phyloP scores from a whole-genome alignment of 345 rosid genomes.

The Draba incana region DNA sequence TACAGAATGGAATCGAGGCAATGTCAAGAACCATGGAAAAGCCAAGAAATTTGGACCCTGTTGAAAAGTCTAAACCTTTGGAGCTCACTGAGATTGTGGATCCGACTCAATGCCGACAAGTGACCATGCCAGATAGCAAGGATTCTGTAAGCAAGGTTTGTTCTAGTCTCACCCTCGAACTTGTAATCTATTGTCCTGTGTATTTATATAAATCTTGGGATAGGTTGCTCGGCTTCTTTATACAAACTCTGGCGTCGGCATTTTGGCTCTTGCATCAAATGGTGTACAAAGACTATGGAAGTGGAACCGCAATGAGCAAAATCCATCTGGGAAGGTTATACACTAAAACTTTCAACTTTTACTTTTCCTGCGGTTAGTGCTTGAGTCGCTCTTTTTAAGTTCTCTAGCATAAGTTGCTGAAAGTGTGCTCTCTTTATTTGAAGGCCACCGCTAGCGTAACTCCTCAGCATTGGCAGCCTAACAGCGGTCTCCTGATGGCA shows the following conservation, averaged over 20 bases:
- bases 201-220: constrained; percentile 8
- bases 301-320: constrained; percentile 59
- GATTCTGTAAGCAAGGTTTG: constrained; percentile 85
- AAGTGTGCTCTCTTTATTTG: constrained; percentile 2
- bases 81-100: constrained; percentile 77
- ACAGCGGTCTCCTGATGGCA: constrained; percentile 72
- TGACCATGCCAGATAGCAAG: constrained; percentile 70
- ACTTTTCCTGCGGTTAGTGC: background rate
- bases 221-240: constrained; percentile 62
- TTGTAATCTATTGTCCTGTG: constrained; percentile 12
- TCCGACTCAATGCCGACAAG: constrained; percentile 66
- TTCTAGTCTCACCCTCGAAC: constrained; percentile 21
- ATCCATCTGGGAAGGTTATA: constrained; percentile 57
- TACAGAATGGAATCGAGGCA: constrained; percentile 87
- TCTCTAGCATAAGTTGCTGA: constrained; percentile 5
- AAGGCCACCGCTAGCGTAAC: constrained; percentile 66
- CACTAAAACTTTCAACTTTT: background rate
- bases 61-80: constrained; percentile 79
- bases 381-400: background rate
- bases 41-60: constrained; percentile 63
- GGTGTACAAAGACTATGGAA: constrained; percentile 62
- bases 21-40: constrained; percentile 77
- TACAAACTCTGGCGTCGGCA: constrained; percentile 56
- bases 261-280: constrained; percentile 54
- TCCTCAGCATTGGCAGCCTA: constrained; percentile 87